Evolutionary conservation across 176 grass and related monocot species (phyloP).

Genomic region (Hordeum marinum): DNA sequence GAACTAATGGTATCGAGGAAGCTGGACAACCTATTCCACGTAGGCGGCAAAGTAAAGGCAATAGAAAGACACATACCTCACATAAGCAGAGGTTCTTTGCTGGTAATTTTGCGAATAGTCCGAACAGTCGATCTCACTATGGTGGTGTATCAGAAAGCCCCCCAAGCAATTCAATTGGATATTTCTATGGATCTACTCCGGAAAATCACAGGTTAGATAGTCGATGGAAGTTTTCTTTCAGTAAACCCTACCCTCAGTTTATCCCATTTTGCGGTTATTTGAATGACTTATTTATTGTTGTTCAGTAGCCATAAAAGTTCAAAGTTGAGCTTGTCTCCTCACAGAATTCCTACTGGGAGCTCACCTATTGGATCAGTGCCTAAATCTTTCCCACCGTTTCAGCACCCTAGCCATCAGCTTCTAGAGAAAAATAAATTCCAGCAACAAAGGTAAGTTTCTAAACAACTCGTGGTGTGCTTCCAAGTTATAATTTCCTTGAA

Average conservation of each 20-base stretch:
- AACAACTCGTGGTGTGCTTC: not conserved
- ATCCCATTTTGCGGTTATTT: conserved; percentile 11
- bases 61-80: conserved; percentile 54
- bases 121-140: conserved; percentile 43
- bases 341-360: conserved; percentile 66
- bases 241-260: not conserved
- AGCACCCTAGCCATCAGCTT: conserved; percentile 88
- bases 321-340: conserved; percentile 78
- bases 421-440: conserved; percentile 94
- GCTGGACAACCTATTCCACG: conserved; percentile 60
- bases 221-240: not conserved
- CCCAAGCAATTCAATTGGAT: conserved; percentile 88
- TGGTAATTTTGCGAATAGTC: conserved; percentile 58
- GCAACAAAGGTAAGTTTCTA: conserved; percentile 78
- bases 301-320: conserved; percentile 57
- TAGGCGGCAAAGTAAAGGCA: conserved; percentile 71
- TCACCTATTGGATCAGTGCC: conserved; percentile 92
- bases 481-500: not conserved
- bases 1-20: conserved; percentile 56
- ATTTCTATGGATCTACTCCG: conserved; percentile 97
- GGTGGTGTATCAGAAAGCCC: conserved; percentile 79
- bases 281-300: conserved; percentile 10
- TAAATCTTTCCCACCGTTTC: conserved; percentile 89
- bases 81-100: conserved; percentile 86
- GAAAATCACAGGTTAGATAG: conserved; percentile 72